These are phyloP conservation scores for Boletus subparvulus DNA, from an alignment of 768 basidiomycete species.

Conservation along the genomic window DNA sequence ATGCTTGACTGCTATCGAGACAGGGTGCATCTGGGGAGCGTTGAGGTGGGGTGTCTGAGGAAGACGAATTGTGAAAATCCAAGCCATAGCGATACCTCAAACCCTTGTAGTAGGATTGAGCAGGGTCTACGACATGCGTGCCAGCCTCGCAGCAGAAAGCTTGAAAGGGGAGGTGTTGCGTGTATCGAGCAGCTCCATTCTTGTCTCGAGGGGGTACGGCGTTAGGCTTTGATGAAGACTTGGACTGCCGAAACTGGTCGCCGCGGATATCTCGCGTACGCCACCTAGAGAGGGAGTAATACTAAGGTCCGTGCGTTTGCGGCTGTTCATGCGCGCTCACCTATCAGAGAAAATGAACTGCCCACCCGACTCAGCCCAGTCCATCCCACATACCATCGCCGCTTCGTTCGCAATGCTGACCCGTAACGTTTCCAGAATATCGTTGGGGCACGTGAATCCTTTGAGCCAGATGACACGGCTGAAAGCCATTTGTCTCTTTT, in stretches of 20 bases:
- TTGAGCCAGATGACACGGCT: slow-evolving; percentile 95
- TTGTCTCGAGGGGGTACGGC: slow-evolving; percentile 91
- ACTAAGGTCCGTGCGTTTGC: not conserved
- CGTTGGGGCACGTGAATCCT: slow-evolving; percentile 98
- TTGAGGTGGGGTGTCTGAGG: slow-evolving; percentile 48
- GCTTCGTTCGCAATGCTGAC: slow-evolving; percentile 90
- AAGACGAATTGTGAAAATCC: slow-evolving; percentile 79
- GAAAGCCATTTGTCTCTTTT: slow-evolving; percentile 79
- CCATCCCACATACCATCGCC: slow-evolving; percentile 99
- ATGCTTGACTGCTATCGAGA: slow-evolving; percentile 94
- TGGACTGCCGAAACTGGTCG: slow-evolving; percentile 96
- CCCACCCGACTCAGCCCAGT: slow-evolving; percentile 98
- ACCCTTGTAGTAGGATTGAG: slow-evolving; percentile 92
- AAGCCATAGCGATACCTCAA: slow-evolving; percentile 80
- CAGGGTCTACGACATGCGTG: slow-evolving; percentile 94
- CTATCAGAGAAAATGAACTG: slow-evolving; percentile 98
- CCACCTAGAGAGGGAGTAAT: slow-evolving; percentile 58
- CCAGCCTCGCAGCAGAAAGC: slow-evolving; percentile 99
- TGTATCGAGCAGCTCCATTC: slow-evolving; percentile 78
- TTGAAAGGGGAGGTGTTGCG: slow-evolving; percentile 93
- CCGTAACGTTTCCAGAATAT: slow-evolving; percentile 93
- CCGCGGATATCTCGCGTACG: slow-evolving; percentile 97
- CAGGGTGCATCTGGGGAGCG: slow-evolving; percentile 83
- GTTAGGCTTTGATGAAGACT: slow-evolving; percentile 86
- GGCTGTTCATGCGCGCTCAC: slow-evolving; percentile 41